Evolutionary conservation across 2,329 filamentous ascomycete species (phyloP), one percentile per base, ranked within the genome.

Genomic region (Exophiala phaeomuriformis): DNA sequence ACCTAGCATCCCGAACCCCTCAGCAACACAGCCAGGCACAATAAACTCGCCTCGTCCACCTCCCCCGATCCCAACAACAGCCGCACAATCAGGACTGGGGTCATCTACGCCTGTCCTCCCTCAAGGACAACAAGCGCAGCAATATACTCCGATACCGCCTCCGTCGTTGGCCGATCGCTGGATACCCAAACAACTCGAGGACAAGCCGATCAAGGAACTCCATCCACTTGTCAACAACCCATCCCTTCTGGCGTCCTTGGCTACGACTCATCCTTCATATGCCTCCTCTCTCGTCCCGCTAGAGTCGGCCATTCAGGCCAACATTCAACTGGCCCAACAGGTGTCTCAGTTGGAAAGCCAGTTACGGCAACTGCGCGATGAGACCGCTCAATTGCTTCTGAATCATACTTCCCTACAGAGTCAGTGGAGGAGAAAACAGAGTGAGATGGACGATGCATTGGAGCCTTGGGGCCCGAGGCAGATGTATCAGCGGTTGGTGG

Each of bases 401-500:
- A 80, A 88, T 7, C 82, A 93, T 27, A 87, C 91, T 64, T 87
- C 88, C 1, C 80, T 96, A 10, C 93, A 97, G 72, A 82, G 90
- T n/a, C 85, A 91, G 65, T 97, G 93, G 88, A 82, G 85, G 51
- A 81, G 86, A 62, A 94, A 93, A 69, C 88, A 97, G 69, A 77
- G 81, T 1, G 89, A 93, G 64, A 93, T 95, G 80, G 93, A 97
- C 68, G 77, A 82, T 48, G 89, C 88, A 4, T 74, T 97, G 56
- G 81, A 83, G 35, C 87, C 88, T 1, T 97, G 95, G 72, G 87
- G 88, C 29, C 90, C 91, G 0, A 86, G 88, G 41, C 85, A 87
- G 41, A 75, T 97, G 64, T 96, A 97, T 67, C 86, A 90, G 69
- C 79, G 86, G 48, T 75, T 97, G 7, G 82, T 77, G 43, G 85